These are phyloP conservation scores for Delonix regia DNA, from an alignment of 306 rosid species.

Conservation along the genomic window DNA sequence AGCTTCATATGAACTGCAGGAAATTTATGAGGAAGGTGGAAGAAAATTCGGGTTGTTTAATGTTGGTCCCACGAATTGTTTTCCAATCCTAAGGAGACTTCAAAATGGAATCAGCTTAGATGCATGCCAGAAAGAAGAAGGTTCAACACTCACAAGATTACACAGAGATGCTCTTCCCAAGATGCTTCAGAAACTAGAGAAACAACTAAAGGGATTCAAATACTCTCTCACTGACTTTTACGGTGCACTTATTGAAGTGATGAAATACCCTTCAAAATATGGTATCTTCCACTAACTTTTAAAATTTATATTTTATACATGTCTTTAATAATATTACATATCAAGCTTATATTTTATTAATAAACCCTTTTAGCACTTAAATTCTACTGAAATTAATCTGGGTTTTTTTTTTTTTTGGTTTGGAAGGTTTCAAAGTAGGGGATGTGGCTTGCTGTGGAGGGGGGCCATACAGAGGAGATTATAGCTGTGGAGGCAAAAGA, in stretches of 20 bases:
- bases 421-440: constrained; percentile 53
- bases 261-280: constrained; percentile 45
- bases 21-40: constrained; percentile 52
- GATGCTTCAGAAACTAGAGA: constrained; percentile 35
- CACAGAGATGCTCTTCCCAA: neutral
- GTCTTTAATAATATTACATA: too few relatives aligned
- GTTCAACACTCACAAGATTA: neutral
- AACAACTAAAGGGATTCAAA: constrained; percentile 44
- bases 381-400: neutral
- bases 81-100: constrained; percentile 36
- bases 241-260: neutral
- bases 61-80: constrained; percentile 31
- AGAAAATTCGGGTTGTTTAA: constrained; percentile 55
- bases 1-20: constrained; percentile 17
- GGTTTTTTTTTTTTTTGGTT: neutral
- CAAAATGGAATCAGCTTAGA: neutral
- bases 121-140: neutral
- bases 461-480: constrained; percentile 53
- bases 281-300: neutral
- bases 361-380: too few relatives aligned
- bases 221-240: constrained; percentile 44
- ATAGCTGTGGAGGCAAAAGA: constrained; percentile 64
- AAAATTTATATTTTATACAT: too few relatives aligned
- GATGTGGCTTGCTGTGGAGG: constrained; percentile 60
- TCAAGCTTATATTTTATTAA: too few relatives aligned